Evolutionary conservation across 2,329 filamentous ascomycete genomes (phyloP).

Genomic region (Botrytis elliptica): DNA sequence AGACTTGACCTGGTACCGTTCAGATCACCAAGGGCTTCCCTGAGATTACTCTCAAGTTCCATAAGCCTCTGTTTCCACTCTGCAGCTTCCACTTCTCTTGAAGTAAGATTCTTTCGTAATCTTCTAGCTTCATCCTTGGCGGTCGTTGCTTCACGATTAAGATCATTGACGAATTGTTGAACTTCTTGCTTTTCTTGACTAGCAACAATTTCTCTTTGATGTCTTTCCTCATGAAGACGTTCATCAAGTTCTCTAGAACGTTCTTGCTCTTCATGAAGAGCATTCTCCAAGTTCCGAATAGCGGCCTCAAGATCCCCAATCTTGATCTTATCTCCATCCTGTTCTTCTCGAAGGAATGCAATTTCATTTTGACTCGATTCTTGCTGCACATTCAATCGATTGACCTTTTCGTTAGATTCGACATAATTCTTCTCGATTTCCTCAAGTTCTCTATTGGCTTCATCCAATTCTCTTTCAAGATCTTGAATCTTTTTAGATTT

Average conservation of each 20-base stretch:
- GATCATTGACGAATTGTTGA: conserved; percentile 87
- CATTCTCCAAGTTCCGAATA: conserved; percentile 74
- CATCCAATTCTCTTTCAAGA: conserved; percentile 77
- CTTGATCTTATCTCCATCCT: conserved; percentile 96
- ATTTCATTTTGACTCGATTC: conserved; percentile 93
- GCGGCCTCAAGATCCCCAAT: conserved; percentile 90
- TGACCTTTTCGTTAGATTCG: conserved; percentile 83
- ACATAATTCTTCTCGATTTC: conserved; percentile 79
- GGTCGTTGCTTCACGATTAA: conserved; percentile 77
- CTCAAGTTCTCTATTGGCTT: conserved; percentile 84
- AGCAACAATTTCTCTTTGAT: conserved; percentile 83
- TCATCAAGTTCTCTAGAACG: conserved; percentile 68
- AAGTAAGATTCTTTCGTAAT: conserved; percentile 78
- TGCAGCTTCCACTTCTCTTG: conserved; percentile 81
- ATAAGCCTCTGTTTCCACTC: conserved; percentile 89
- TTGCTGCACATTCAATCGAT: conserved; percentile 83
- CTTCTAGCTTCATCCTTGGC: conserved; percentile 84
- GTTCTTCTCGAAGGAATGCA: conserved; percentile 91
- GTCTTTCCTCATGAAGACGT: conserved; percentile 74
- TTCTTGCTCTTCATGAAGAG: conserved; percentile 81
- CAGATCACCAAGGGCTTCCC: conserved; percentile 82
- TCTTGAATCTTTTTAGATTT: conserved; percentile 77
- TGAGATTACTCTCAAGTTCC: conserved; percentile 85
- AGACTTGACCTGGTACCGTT: conserved; percentile 83
- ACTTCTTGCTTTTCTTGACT: conserved; percentile 92